phyloP scores from a whole-genome alignment of 2,329 filamentous ascomycete genomes.

The Hypoxylon sp. region DNA sequence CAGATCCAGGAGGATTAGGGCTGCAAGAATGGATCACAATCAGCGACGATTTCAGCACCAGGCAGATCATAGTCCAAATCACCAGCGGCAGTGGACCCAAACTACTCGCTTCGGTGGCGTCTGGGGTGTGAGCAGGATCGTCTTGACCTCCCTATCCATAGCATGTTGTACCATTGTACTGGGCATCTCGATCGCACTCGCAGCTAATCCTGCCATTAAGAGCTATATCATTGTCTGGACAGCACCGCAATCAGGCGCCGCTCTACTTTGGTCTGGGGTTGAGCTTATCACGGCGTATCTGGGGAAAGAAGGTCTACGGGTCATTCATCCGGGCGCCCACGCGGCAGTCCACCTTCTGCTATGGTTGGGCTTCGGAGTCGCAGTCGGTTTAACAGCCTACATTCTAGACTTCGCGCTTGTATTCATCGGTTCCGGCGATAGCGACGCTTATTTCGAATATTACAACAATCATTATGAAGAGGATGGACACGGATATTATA shows the following conservation, averaged over 20 bases:
- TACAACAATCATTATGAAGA: slow-evolving; percentile 38
- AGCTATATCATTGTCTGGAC: slow-evolving; percentile 47
- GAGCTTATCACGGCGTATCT: slow-evolving; percentile 46
- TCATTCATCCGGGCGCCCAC: slow-evolving; percentile 53
- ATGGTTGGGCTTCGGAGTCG: slow-evolving; percentile 44
- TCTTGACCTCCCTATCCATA: slow-evolving; percentile 43
- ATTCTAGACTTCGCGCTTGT: slow-evolving; percentile 33
- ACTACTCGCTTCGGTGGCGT: slow-evolving; percentile 16
- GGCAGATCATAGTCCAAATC: slow-evolving; percentile 25
- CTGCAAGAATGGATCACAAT: slow-evolving; percentile 36
- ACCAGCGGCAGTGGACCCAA: slow-evolving; percentile 7
- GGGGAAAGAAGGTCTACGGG: slow-evolving; percentile 25
- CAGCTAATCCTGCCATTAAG: slow-evolving; percentile 30
- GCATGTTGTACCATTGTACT: slow-evolving; percentile 42
- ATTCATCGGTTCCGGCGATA: slow-evolving; percentile 22
- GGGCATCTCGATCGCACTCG: slow-evolving; percentile 43
- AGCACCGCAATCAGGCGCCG: slow-evolving; percentile 46
- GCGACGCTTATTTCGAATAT: slow-evolving; percentile 31
- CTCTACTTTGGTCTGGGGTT: slow-evolving; percentile 45
- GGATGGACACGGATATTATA: slow-evolving; percentile 22
- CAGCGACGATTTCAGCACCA: slow-evolving; percentile 35
- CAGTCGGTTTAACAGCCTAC: slow-evolving; percentile 39
- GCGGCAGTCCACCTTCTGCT: slow-evolving; percentile 49
- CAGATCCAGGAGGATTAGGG: slow-evolving; percentile 1
- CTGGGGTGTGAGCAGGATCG: slow-evolving; percentile 43